These are phyloP conservation scores for Nissolia schottii DNA, from an alignment of 306 rosid genomes.

Conservation along the genomic window DNA sequence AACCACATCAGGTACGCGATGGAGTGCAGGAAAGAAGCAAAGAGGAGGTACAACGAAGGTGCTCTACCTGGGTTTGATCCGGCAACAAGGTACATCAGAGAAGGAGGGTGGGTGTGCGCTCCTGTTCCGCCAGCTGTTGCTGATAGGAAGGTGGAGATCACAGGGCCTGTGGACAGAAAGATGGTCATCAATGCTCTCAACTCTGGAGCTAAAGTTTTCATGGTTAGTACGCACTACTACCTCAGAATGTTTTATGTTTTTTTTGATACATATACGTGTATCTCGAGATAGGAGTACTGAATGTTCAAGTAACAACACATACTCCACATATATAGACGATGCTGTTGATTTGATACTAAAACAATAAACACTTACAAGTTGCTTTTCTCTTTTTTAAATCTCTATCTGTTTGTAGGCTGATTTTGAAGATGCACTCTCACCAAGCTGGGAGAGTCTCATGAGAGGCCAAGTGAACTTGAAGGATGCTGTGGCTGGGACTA, in stretches of 20 bases:
- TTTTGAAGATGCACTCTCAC: slow-evolving; percentile 94
- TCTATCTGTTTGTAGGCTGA: slow-evolving; percentile 52
- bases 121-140: slow-evolving; percentile 56
- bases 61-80: slow-evolving; percentile 71
- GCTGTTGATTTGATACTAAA: neutral
- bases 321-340: neutral
- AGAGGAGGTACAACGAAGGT: slow-evolving; percentile 66
- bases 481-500: slow-evolving; percentile 82
- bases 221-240: slow-evolving; percentile 45
- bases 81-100: slow-evolving; percentile 56
- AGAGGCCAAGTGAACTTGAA: slow-evolving; percentile 82
- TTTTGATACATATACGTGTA: too few species aligned
- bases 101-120: slow-evolving; percentile 72
- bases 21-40: slow-evolving; percentile 72
- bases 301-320: neutral
- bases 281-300: too few species aligned
- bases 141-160: slow-evolving; percentile 88
- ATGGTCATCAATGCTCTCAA: slow-evolving; percentile 94
- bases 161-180: slow-evolving; percentile 87
- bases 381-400: neutral
- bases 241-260: too few species aligned
- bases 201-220: slow-evolving; percentile 89
- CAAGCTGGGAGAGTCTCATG: slow-evolving; percentile 89
- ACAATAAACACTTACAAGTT: neutral
- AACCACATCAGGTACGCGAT: slow-evolving; percentile 63